These are phyloP conservation scores for Sclerotinia borealis DNA, from an alignment of 2,329 filamentous ascomycete species.

Conservation along the genomic window DNA sequence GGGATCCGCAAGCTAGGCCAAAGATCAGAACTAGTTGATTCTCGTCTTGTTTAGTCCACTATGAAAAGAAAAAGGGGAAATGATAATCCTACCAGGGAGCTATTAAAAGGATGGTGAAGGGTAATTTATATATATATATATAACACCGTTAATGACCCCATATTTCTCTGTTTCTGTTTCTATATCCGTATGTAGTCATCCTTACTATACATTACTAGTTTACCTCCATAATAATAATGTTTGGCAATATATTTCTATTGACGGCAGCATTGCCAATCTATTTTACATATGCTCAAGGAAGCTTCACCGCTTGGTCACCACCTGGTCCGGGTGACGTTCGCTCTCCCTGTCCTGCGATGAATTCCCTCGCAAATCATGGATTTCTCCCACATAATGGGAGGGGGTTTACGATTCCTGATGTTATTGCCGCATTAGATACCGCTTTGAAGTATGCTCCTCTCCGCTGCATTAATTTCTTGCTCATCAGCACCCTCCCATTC, in stretches of 20 bases:
- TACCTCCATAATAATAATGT: neutral
- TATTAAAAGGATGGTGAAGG: neutral
- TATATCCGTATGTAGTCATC: neutral
- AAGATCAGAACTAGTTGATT: neutral
- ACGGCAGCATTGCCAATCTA: neutral
- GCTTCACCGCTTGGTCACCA: slow-evolving; percentile 14
- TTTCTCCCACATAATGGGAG: slow-evolving; percentile 33
- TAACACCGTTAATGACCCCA: neutral
- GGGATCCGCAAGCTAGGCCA: neutral
- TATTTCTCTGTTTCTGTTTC: neutral
- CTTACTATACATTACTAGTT: neutral
- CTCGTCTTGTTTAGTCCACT: neutral
- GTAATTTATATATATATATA: neutral
- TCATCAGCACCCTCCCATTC: too few species aligned
- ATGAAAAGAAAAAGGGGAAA: neutral
- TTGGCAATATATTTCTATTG: neutral
- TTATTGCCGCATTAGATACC: neutral
- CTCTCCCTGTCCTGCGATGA: neutral
- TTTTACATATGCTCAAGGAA: slow-evolving; percentile 10
- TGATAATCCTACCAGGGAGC: neutral
- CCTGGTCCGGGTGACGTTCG: slow-evolving; percentile 21
- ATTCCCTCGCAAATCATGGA: slow-evolving; percentile 25
- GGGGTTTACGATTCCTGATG: slow-evolving; percentile 24
- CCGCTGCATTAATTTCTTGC: too few species aligned
- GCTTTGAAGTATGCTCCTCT: neutral